Evolutionary conservation across 768 basidiomycete species (phyloP), one percentile per base, ranked within the genome.

Genomic region (Nidularia pulvinata): DNA sequence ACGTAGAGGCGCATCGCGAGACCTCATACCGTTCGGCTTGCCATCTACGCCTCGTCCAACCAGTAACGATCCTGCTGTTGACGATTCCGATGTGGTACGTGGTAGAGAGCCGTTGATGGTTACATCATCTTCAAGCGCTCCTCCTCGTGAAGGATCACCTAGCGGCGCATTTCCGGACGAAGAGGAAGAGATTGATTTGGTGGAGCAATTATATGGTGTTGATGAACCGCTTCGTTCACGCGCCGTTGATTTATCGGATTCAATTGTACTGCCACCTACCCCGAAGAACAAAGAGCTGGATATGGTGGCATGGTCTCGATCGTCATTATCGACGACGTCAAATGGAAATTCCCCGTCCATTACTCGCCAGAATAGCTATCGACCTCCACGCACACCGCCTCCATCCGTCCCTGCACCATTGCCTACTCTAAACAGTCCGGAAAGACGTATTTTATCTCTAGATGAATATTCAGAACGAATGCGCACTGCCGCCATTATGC

Each of bases 381-480:
- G 34, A 16, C 16, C 50, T 16, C n/a, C n/a, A 42, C 51, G 51
- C 36, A 58, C 61, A 4, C 36, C 54, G 43, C 43, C 56, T 35
- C 46, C 59, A 47, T 52, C 58, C 13, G 44, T 25, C 34, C 50
- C 57, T 10, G 50, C 55, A 11, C 30, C 52, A 10, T 39, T 54
- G 44, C 13, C 61, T 43, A 46, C 46, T 43, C 2, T 42, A 42
- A 54, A 62, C n/a, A 44, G 43, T 39, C 59, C 61, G 30, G 34
- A 64, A 1, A 65, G 61, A 5, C 69, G 68, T 19, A 64, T 72
- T 7, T 73, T 98, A 11, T 93, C 95, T 0, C 75, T 99, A 22
- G 96, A 99, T 61, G 96, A 99, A 60, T 99, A 99, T 71, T 96
- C 96, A 1, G 94, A 98, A 59, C 85, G 97, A 49, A 99, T 99